phyloP scores from a whole-genome alignment of 1,139 yeast genomes.

The Meyerozyma elateridarum region DNA sequence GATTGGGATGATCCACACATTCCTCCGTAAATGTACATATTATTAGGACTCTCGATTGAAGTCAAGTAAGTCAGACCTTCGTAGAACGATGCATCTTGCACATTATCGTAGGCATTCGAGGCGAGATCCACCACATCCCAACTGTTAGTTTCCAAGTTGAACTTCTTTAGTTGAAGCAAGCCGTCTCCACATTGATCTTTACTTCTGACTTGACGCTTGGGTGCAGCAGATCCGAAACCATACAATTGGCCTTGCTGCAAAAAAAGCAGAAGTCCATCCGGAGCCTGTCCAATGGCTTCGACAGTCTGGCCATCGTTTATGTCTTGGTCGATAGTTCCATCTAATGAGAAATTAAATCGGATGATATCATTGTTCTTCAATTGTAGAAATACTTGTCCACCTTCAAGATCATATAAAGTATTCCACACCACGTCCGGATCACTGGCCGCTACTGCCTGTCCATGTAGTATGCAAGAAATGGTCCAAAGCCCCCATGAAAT shows the following conservation, averaged over 20 bases:
- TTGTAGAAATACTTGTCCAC: constrained; percentile 12
- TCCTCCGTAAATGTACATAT: constrained; percentile 50
- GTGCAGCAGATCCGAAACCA: constrained; percentile 17
- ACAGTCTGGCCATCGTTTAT: not conserved
- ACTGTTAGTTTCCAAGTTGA: constrained; percentile 12
- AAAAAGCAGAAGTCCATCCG: constrained; percentile 29
- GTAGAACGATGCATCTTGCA: constrained; percentile 30
- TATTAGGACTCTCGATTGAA: constrained; percentile 19
- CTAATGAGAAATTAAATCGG: constrained; percentile 11
- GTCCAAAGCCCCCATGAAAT: too few species aligned
- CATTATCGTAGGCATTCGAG: constrained; percentile 18
- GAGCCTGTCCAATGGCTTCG: constrained; percentile 22
- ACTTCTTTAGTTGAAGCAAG: constrained; percentile 21
- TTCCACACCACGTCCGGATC: too few species aligned
- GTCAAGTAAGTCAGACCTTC: constrained; percentile 32
- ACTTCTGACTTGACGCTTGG: constrained; percentile 6
- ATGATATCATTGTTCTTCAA: constrained; percentile 13
- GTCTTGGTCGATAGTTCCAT: constrained; percentile 7
- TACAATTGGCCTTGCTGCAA: constrained; percentile 27
- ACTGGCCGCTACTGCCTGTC: too few species aligned
- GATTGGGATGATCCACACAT: constrained; percentile 14
- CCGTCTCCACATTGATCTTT: constrained; percentile 29
- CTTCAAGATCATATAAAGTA: constrained; percentile 12
- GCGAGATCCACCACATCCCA: constrained; percentile 21
- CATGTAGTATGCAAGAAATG: too few species aligned